Evolutionary conservation across 768 basidiomycete species (phyloP).

Genomic region (Termitomyces sp.): DNA sequence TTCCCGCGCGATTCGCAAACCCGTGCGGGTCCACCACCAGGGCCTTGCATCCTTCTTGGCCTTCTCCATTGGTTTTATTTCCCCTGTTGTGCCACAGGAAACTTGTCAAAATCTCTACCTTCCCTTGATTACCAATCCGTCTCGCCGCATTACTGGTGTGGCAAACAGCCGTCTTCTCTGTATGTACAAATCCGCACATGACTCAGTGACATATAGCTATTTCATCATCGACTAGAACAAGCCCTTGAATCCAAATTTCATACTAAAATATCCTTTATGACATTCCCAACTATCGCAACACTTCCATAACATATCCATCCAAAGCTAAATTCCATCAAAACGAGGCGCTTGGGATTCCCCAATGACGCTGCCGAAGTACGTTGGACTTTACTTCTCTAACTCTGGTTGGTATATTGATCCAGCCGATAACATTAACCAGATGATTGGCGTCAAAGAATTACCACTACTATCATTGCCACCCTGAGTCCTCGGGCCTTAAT

Average conservation of each 20-base stretch:
- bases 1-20: neutral
- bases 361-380: neutral
- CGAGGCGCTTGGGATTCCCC: conserved; percentile 1
- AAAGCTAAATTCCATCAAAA: conserved; percentile 5
- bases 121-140: conserved; percentile 4
- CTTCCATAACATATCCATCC: conserved; percentile 5
- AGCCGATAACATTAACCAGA: neutral
- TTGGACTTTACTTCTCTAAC: neutral
- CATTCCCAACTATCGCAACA: neutral
- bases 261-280: neutral
- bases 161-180: neutral
- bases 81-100: conserved; percentile 5
- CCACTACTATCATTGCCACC: neutral
- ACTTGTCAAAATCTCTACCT: neutral
- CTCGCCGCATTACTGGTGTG: neutral
- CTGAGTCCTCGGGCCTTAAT: neutral
- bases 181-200: conserved; percentile 8
- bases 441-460: neutral
- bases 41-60: conserved; percentile 1
- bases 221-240: neutral
- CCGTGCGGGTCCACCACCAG: neutral
- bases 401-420: neutral
- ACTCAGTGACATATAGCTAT: neutral
- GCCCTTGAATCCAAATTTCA: neutral
- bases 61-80: conserved; percentile 8